phyloP scores from a whole-genome alignment of 1,284 basidiomycete genomes.

The Macrocybe sp. region DNA sequence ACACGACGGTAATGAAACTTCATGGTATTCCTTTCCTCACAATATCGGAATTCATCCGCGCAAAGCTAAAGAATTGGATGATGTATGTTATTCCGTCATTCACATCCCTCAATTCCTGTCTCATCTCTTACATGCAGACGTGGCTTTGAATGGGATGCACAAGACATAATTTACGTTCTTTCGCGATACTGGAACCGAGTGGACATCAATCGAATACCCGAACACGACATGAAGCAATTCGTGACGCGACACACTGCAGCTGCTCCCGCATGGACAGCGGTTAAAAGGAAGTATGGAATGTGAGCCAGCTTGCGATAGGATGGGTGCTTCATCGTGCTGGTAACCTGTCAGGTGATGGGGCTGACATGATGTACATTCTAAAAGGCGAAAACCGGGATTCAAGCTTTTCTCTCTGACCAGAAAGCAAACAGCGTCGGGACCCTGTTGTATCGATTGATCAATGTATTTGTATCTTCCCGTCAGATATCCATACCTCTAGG shows the following conservation, averaged over 20 bases:
- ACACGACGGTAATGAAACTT: constrained; percentile 56
- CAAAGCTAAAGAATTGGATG: constrained; percentile 73
- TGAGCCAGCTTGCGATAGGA: constrained; percentile 13
- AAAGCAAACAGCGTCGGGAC: too few relatives aligned
- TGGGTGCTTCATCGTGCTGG: too few relatives aligned
- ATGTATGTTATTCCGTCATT: constrained; percentile 44
- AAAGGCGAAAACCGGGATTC: too few relatives aligned
- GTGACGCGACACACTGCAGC: constrained; percentile 48
- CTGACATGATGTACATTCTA: too few relatives aligned
- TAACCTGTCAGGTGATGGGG: too few relatives aligned
- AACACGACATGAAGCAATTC: constrained; percentile 75
- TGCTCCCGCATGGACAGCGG: constrained; percentile 61
- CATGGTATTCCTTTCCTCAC: constrained; percentile 71
- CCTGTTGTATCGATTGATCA: too few relatives aligned
- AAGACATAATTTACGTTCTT: constrained; percentile 64
- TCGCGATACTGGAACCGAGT: constrained; percentile 70
- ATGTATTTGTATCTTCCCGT: too few relatives aligned
- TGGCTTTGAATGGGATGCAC: constrained; percentile 60
- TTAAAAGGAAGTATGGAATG: constrained; percentile 67
- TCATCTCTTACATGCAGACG: constrained; percentile 39
- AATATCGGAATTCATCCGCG: constrained; percentile 73
- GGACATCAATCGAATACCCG: constrained; percentile 76
- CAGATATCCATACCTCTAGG: too few relatives aligned
- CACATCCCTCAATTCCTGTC: constrained; percentile 12
- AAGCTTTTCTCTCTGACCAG: too few relatives aligned